phyloP scores from a whole-genome alignment of 2,329 filamentous ascomycete species.

The Aspergillus sojae region DNA sequence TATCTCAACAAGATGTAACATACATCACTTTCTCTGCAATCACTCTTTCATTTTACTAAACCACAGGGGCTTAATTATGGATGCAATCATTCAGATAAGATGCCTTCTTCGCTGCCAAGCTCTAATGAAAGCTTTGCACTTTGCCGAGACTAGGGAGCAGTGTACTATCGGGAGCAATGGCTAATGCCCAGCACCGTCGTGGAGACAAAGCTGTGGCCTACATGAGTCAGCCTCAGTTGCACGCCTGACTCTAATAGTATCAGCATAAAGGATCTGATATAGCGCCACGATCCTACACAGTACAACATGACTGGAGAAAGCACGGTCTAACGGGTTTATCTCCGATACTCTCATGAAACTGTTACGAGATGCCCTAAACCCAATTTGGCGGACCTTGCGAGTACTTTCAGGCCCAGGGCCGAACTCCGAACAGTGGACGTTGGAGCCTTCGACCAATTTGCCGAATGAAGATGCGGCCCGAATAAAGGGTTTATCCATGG shows the following conservation, averaged over 20 bases:
- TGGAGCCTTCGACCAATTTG: neutral
- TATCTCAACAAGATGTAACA: neutral
- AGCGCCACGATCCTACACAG: neutral
- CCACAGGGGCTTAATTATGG: neutral
- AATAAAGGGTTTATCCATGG: neutral
- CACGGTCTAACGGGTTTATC: neutral
- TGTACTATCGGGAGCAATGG: neutral
- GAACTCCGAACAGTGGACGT: slow-evolving; percentile 3
- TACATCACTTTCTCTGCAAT: too few species aligned
- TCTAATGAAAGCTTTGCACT: neutral
- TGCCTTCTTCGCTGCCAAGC: neutral
- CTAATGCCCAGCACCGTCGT: neutral
- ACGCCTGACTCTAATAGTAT: neutral
- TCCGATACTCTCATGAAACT: slow-evolving; percentile 3
- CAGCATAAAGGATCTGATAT: neutral
- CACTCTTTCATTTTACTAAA: neutral
- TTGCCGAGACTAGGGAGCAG: neutral
- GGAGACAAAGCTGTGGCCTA: neutral
- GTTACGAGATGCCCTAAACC: slow-evolving; percentile 26
- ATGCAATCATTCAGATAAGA: neutral
- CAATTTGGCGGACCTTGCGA: slow-evolving; percentile 31
- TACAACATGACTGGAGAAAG: neutral
- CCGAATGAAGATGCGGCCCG: slow-evolving; percentile 12
- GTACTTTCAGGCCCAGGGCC: slow-evolving; percentile 1
- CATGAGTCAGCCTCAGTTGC: neutral